Evolutionary conservation across 2,329 filamentous ascomycete species (phyloP), one percentile per base, ranked within the genome.

Genomic region (Epichloe gansuensis): DNA sequence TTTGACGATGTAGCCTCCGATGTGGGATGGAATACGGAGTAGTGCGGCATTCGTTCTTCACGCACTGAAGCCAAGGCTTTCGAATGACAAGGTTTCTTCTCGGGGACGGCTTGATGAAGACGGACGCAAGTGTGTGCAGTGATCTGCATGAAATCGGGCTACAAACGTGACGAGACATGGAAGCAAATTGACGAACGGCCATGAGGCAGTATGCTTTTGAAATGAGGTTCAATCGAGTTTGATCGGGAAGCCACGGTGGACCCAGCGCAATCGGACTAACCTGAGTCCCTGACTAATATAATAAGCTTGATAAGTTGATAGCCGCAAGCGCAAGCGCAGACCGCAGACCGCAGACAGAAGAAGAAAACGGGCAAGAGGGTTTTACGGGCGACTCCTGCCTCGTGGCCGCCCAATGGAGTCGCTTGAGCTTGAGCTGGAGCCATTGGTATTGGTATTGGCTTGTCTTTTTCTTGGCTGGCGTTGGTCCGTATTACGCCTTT

Each of bases 321-420:
- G 48, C 52, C 43, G 44, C 52, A 54, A 54, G 48, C 47, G 46
- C 47, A 37, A 44, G 39, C 21, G 51, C 34, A 12, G 45, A 49
- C 41, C 23, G 28, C 8, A 9, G 28, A 11, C 48, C 37, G 48
- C 48, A 54, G 45, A 38, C 47, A 41, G 42, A 37, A 44, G 28
- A 13, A 46, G 46, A 12, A 48, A 49, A 41, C 23, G 51, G 46
- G 51, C 51, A 49, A 28, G 46, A 48, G 39, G 34, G 31, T 25
- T n/a, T 17, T 13, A 42, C 47, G n/a, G 28, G 48, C 35, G 48
- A 50, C 28, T 44, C 42, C 41, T 50, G 39, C 48, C 39, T 50
- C 41, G 41, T 44, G 41, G 48, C 48, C 38, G 47, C 47, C 48
- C 48, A 11, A 34, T 25, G 12, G 38, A 31, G 48, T 7, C 9